Percentiles rank a stretch among this genome's conserved stretches.
Conservation (phyloP, 768 basidiomycete genomes). For the Leccinum subgranulosum region DNA sequence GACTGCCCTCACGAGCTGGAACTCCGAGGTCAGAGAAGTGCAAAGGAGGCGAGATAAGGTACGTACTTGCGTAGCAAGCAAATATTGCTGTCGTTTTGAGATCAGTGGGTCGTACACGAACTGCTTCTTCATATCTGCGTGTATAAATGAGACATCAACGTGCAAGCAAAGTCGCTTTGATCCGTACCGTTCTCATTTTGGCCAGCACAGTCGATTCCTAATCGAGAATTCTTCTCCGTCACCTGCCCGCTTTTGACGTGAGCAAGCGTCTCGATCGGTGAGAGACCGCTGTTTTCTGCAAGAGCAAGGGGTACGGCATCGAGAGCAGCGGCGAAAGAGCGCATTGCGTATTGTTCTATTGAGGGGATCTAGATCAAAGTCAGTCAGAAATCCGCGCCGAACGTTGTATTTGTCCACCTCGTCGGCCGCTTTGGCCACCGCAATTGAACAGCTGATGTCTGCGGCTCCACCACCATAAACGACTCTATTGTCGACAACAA, state of each 20-base stretch:
- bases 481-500: slow-evolving; percentile 92
- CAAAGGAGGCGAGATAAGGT: not conserved
- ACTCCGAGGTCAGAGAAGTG: slow-evolving; percentile 2
- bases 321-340: slow-evolving; percentile 94
- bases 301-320: slow-evolving; percentile 95
- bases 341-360: slow-evolving; percentile 99
- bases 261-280: slow-evolving; percentile 95
- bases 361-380: slow-evolving; percentile 67
- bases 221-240: slow-evolving; percentile 72
- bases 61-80: slow-evolving; percentile 90
- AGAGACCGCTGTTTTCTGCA: slow-evolving; percentile 95
- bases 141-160: not conserved
- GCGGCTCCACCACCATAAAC: slow-evolving; percentile 99
- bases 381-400: not conserved
- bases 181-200: slow-evolving; percentile 79
- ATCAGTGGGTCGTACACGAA: slow-evolving; percentile 97
- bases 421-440: slow-evolving; percentile 92
- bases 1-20: slow-evolving; percentile 77
- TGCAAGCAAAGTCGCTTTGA: not conserved
- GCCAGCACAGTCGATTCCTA: slow-evolving; percentile 93
- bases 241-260: slow-evolving; percentile 94
- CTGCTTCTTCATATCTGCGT: slow-evolving; percentile 92
- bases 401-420: slow-evolving; percentile 48
- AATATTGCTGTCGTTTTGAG: slow-evolving; percentile 94
- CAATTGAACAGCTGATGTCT: slow-evolving; percentile 92